phyloP scores from a whole-genome alignment of 2,329 filamentous ascomycete genomes.

The Colletotrichum costaricense region DNA sequence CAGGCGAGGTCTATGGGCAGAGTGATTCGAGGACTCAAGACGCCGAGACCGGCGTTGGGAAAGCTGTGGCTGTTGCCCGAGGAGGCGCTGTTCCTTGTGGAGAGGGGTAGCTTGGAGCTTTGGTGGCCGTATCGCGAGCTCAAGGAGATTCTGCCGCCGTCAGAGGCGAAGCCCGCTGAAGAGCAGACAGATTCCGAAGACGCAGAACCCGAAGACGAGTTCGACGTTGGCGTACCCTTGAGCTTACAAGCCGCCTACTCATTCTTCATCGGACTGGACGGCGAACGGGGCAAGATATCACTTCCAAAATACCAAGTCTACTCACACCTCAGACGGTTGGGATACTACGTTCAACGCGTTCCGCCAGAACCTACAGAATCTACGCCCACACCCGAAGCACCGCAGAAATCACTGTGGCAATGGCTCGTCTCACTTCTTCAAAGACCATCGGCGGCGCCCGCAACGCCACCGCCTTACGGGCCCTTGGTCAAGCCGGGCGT shows the following conservation, averaged over 20 bases:
- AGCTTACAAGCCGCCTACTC: constrained; percentile 93
- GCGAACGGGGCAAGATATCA: constrained; percentile 67
- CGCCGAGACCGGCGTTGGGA: constrained; percentile 63
- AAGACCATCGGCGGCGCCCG: constrained; percentile 36
- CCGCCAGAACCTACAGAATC: constrained; percentile 45
- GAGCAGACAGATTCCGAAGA: constrained; percentile 40
- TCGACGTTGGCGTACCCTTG: constrained; percentile 79
- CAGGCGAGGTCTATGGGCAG: constrained; percentile 82
- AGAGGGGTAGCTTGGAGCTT: constrained; percentile 87
- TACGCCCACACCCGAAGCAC: constrained; percentile 5
- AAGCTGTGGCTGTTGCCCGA: constrained; percentile 89
- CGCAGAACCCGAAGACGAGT: constrained; percentile 55
- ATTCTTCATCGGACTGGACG: constrained; percentile 79
- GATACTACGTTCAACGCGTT: constrained; percentile 84
- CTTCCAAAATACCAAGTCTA: constrained; percentile 92
- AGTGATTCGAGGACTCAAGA: constrained; percentile 65
- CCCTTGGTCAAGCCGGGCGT: constrained; percentile 72
- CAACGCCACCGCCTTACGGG: constrained; percentile 54
- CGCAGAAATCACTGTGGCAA: constrained; percentile 55
- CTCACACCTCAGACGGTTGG: constrained; percentile 82
- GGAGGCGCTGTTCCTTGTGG: constrained; percentile 89
- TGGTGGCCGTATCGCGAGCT: constrained; percentile 78
- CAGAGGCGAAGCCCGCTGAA: constrained; percentile 41
- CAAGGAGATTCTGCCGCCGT: constrained; percentile 57
- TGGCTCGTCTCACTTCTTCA: constrained; percentile 65